These are phyloP conservation scores for Aspergillus carlsbadensis DNA, from an alignment of 495 filamentous ascomycete species.

Conservation along the genomic window DNA sequence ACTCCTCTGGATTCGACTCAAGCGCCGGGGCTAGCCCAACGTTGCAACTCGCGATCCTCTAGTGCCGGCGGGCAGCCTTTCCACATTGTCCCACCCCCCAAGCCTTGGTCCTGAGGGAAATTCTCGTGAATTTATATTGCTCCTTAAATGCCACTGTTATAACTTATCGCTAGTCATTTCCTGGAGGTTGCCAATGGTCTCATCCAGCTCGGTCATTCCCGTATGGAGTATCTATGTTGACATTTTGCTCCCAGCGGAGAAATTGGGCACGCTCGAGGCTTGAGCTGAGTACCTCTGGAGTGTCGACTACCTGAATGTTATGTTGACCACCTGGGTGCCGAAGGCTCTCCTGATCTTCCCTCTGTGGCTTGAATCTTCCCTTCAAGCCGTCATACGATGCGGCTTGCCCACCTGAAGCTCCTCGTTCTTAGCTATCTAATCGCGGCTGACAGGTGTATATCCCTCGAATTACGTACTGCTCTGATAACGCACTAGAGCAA, in stretches of 20 bases:
- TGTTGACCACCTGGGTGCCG: too few relatives aligned
- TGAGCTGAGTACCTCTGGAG: too few relatives aligned
- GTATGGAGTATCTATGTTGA: too few relatives aligned
- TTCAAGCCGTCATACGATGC: constrained; percentile 3
- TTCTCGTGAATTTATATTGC: not conserved
- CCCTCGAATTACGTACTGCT: constrained; percentile 4
- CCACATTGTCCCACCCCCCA: constrained; percentile 19
- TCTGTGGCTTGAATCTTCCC: not conserved
- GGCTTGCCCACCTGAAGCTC: not conserved
- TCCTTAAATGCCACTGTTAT: not conserved
- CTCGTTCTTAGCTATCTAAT: not conserved
- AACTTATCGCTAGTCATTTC: not conserved
- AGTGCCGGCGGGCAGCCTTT: constrained; percentile 19
- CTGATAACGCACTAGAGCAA: constrained; percentile 5
- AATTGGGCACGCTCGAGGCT: too few relatives aligned
- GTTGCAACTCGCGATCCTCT: constrained; percentile 13
- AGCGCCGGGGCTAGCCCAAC: constrained; percentile 6
- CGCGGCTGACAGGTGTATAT: not conserved
- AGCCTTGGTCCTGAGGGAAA: not conserved
- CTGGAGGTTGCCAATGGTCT: not conserved
- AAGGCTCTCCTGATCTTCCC: not conserved
- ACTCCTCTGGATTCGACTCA: not conserved
- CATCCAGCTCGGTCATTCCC: too few relatives aligned
- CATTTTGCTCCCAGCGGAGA: too few relatives aligned
- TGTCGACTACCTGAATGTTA: too few relatives aligned